Evolutionary conservation across 192 early-diverging fungal species (phyloP).

Genomic region (Obelidium mucronatum): DNA sequence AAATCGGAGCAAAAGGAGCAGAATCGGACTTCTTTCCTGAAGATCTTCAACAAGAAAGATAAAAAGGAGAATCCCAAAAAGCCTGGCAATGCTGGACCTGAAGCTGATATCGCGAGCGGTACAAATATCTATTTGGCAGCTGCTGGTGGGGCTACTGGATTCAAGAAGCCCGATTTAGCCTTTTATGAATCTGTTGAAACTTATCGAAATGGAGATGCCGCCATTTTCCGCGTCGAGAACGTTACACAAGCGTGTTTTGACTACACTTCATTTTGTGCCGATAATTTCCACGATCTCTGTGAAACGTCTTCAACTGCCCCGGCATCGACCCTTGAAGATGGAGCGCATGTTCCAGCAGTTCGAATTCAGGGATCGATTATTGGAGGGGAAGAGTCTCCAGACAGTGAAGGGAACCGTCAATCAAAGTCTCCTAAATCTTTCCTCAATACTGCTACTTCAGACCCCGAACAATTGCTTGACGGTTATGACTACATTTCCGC

Average conservation of each 20-base stretch:
- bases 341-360: slow-evolving; percentile 12
- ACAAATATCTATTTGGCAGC: slow-evolving; percentile 14
- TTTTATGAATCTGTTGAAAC: slow-evolving; percentile 14
- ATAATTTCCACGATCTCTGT: slow-evolving; percentile 11
- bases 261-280: slow-evolving; percentile 5
- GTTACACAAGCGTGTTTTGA: slow-evolving; percentile 19
- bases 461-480: background rate
- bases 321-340: slow-evolving; percentile 8
- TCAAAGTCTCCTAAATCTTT: slow-evolving; percentile 1
- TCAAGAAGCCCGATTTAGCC: slow-evolving; percentile 11
- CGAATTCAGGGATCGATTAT: slow-evolving; percentile 7
- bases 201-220: background rate
- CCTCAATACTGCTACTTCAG: background rate
- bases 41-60: slow-evolving; percentile 28
- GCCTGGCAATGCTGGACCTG: background rate
- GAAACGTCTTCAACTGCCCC: background rate
- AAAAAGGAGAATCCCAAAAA: background rate
- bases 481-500: background rate
- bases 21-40: background rate
- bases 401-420: no score
- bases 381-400: background rate
- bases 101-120: background rate
- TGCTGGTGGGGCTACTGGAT: slow-evolving; percentile 10
- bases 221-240: slow-evolving; percentile 21
- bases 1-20: background rate